Percentiles rank a stretch among this genome's conserved stretches.
Evolutionary conservation across 1,284 basidiomycete genomes (phyloP).

Genomic region (Phellinidium pouzarii): DNA sequence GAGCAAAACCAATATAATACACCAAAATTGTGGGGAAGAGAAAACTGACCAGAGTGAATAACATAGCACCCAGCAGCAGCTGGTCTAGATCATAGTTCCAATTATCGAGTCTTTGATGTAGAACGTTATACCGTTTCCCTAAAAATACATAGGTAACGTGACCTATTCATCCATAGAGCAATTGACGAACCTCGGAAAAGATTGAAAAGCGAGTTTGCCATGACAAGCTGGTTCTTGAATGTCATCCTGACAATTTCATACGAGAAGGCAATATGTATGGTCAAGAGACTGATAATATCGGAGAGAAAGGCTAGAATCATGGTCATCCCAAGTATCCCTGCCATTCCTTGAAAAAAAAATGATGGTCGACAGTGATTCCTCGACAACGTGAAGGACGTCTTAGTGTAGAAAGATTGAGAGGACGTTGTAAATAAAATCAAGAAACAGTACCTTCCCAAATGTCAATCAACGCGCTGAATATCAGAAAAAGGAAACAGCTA

Average conservation of each 20-base stretch:
- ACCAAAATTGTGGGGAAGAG: constrained; percentile 85
- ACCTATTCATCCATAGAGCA: not conserved
- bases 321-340: constrained; percentile 63
- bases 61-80: constrained; percentile 86
- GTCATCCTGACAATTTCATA: constrained; percentile 62
- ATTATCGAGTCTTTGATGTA: constrained; percentile 79
- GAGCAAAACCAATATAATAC: constrained; percentile 79
- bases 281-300: constrained; percentile 62
- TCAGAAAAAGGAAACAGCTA: constrained; percentile 72
- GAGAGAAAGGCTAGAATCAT: constrained; percentile 60
- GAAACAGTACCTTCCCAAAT: constrained; percentile 62
- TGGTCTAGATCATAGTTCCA: constrained; percentile 94
- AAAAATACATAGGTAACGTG: constrained; percentile 3
- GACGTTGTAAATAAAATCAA: constrained; percentile 19
- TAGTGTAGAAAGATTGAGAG: constrained; percentile 2
- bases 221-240: constrained; percentile 58
- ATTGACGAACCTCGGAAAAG: constrained; percentile 80
- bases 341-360: constrained; percentile 45
- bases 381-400: constrained; percentile 30
- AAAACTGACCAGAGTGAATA: constrained; percentile 90
- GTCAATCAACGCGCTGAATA: constrained; percentile 56
- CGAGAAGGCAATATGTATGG: constrained; percentile 69
- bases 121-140: constrained; percentile 84
- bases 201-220: constrained; percentile 76
- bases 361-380: constrained; percentile 40